Conservation (phyloP, 345 rosid genomes). For the Populus nigra region DNA sequence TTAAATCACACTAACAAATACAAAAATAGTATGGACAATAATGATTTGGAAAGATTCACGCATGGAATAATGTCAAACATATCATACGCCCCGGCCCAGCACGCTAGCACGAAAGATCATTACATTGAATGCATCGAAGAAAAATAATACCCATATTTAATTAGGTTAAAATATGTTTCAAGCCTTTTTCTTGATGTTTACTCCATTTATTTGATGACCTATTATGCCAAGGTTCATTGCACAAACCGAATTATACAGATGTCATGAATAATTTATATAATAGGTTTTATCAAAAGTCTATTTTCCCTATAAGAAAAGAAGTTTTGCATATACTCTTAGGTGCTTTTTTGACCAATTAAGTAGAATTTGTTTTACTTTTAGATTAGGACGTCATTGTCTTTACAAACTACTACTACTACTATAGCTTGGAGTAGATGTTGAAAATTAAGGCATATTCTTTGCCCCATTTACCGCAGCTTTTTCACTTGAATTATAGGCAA, state of each 20-base stretch:
- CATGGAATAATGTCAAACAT: background rate
- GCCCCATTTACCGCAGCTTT: background rate
- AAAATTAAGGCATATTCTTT: background rate
- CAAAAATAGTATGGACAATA: no score
- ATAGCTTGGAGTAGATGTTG: background rate
- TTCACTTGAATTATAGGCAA: background rate
- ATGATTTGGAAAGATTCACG: background rate
- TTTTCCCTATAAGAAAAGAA: background rate
- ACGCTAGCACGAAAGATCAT: constrained; percentile 9
- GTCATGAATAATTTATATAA: background rate
- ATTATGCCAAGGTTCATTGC: constrained; percentile 10
- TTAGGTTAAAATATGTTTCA: background rate
- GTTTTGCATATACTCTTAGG: background rate
- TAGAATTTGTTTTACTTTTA: no score
- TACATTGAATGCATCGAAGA: background rate
- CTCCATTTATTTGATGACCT: background rate
- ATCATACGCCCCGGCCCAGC: background rate
- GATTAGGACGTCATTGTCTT: background rate
- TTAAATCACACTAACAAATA: no score
- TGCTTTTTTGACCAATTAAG: background rate
- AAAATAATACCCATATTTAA: background rate
- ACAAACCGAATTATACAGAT: background rate
- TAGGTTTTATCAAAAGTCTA: background rate
- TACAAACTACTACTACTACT: background rate
- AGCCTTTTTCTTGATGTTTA: constrained; percentile 1